These are phyloP conservation scores for Sindora glabra DNA, from an alignment of 306 rosid genomes.

Conservation along the genomic window DNA sequence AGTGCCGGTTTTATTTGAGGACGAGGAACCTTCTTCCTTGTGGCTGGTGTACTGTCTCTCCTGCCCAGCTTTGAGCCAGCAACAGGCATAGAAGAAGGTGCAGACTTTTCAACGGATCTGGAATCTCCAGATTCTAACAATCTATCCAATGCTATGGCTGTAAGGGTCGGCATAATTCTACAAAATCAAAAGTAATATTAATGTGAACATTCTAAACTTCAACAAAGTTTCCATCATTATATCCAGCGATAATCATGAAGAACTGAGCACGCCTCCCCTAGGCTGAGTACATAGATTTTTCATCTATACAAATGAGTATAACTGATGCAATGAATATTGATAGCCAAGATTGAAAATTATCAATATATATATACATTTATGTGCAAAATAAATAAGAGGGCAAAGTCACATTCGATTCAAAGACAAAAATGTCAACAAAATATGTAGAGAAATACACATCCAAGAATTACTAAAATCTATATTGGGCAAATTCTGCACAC, in stretches of 20 bases:
- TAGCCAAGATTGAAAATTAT: neutral
- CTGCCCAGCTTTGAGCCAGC: conserved; percentile 46
- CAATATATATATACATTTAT: no score
- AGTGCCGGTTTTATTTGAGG: conserved; percentile 77
- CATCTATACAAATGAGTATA: neutral
- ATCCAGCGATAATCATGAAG: neutral
- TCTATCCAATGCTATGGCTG: conserved; percentile 80
- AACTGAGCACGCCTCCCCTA: neutral
- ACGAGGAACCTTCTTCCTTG: conserved; percentile 39
- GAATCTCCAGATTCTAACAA: conserved; percentile 77
- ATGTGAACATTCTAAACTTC: neutral
- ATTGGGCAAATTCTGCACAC: no score
- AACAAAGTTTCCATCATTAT: neutral
- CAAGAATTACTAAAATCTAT: no score
- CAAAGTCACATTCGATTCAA: no score
- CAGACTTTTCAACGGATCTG: conserved; percentile 52
- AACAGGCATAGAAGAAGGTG: conserved; percentile 45
- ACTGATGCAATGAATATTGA: conserved; percentile 3
- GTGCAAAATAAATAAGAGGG: no score
- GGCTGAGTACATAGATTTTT: neutral
- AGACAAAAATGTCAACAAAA: neutral
- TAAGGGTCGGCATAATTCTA: conserved; percentile 77
- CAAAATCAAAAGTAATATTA: conserved; percentile 17
- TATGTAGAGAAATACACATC: neutral
- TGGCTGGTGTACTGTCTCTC: conserved; percentile 36